Evolutionary conservation across 768 basidiomycete species (phyloP), one percentile per base, ranked within the genome.

Genomic region (Mrakia blollopis): DNA sequence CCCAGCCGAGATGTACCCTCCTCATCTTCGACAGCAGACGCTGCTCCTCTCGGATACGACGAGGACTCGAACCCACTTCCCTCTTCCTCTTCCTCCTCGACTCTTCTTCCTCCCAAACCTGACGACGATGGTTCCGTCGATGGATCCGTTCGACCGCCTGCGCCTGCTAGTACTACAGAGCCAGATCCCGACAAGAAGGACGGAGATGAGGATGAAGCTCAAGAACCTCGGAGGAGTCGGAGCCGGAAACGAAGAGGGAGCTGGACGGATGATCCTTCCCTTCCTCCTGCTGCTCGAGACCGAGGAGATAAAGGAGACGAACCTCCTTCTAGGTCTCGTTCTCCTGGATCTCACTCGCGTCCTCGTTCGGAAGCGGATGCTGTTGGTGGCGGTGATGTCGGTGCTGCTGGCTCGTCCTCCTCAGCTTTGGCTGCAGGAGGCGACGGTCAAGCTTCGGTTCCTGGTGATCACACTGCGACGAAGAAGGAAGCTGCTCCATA

Each of bases 231-330:
- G 21, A 16, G 25, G 52, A 28, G 32, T 30, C 32, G 50, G 37
- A 39, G 39, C 44, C 28, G 54, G 71, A 72, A 72, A 35, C 71
- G 71, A 72, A 32, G 54, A 57, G 71, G 52, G 16, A 72, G 71
- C 35, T 72, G 9, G 18, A 60, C 8, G 3, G 71, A 72, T 32
- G 71, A 72, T 5, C 21, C 47, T 47, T 44, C 69, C 37, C 37
- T 68, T 41, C 65, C 65, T 23, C 65, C 65, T 39, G 65, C 65
- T n/a, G 50, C 68, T 47, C 68, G 68, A 39, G 68, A 47, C 16
- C 63, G 41, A 71, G 28, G n/a, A 21, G 37, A 23, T 30, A 28
- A n/a, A n/a, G 54, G 30, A 18, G 21, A 10, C 3, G 16, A 35
- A 10, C 23, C 30, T 16, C 18, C 28, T n/a, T 37, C 32, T 30